Evolutionary conservation across 2,329 filamentous ascomycete genomes (phyloP).

Genomic region (Penicillium janthinellum): DNA sequence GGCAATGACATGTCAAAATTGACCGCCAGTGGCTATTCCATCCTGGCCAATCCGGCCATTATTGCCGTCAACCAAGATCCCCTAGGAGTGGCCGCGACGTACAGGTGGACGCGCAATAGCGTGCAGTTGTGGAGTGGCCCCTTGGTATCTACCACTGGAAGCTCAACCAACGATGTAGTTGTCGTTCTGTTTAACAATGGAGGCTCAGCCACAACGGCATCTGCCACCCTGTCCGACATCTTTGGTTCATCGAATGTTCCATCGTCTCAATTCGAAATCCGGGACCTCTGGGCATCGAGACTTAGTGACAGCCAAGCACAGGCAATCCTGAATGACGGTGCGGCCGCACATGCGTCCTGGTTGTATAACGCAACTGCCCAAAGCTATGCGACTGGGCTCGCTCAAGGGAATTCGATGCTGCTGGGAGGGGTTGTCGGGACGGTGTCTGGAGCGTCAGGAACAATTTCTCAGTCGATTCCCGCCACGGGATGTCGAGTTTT

Average conservation of each 20-base stretch:
- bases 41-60: not conserved
- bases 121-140: conserved; percentile 1
- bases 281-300: not conserved
- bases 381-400: not conserved
- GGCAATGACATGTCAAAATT: not conserved
- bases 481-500: not conserved
- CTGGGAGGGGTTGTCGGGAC: not conserved
- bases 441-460: not conserved
- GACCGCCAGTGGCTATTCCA: not conserved
- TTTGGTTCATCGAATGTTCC: not conserved
- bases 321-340: not conserved
- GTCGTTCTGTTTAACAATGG: not conserved
- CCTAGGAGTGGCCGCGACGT: not conserved
- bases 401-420: not conserved
- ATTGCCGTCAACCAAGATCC: not conserved
- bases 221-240: not conserved
- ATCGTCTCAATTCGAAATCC: not conserved
- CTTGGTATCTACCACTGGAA: not conserved
- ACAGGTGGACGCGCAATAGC: not conserved
- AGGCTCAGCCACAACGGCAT: not conserved
- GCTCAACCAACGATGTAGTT: not conserved
- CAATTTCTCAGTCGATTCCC: not conserved
- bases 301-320: not conserved
- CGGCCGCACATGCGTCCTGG: not conserved
- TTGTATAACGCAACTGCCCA: not conserved